Evolutionary conservation across 2,329 filamentous ascomycete species (phyloP), one percentile per base, ranked within the genome.

Genomic region (Diaporthe helianthi): DNA sequence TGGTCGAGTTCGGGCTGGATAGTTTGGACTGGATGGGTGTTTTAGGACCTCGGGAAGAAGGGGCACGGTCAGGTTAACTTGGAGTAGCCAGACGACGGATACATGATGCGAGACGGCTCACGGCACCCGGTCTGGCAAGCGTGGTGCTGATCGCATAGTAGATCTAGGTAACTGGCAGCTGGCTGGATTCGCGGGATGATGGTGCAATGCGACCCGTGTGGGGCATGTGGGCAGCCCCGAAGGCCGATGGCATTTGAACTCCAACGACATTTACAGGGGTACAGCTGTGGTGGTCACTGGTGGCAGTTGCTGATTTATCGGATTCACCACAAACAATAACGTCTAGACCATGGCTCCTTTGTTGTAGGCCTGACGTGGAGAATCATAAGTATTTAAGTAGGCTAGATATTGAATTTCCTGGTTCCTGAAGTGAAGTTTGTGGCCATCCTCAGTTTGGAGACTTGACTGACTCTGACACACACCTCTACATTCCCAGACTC

Each of bases 201-300:
- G 58, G 58, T 63, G 58, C 58, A 63, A 49, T 63, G 58, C 58
- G 44, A 49, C 24, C 58, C 58, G 58, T 63, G 58, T 63, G 58
- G 58, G 58, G 58, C 58, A 36, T n/a, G 41, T 41, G 38, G 58
- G 58, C 29, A 49, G 15, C 13, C 22, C 41, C 29, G 8, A 33
- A 61, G 26, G 41, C 58, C 58, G 36, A 46, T n/a, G n/a, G n/a
- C n/a, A n/a, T n/a, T n/a, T n/a, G 15, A 31, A 22, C 19, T 47
- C 58, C 26, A 58, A 44, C n/a, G 26, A n/a, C n/a, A 4, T 46
- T 46, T 26, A 33, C 58, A 49, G 58, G 58, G 58, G 44, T 63
- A 63, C 49, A 19, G 38, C 13, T 41, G 31, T 10, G 8, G 31
- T 10, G 31, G 31, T 10, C 7, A 8, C 31, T 10, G 31, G 31